A percentile compares a stretch with the other conserved stretches of the same genome.
phyloP scores from a whole-genome alignment of 2,329 filamentous ascomycete genomes.

The Aspergillus niger region DNA sequence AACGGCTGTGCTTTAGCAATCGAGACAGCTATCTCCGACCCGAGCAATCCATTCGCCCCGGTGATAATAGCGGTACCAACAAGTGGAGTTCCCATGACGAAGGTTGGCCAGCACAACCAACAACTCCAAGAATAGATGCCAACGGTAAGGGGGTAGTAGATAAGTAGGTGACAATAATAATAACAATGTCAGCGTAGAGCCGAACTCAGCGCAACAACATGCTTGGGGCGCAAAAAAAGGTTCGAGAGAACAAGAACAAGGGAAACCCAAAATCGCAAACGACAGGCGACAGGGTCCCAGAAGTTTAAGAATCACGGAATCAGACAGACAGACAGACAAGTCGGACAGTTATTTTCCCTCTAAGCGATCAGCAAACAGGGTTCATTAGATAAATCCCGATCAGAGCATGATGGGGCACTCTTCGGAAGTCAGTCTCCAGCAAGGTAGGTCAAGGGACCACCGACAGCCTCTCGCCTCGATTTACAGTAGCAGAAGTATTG shows the following conservation, averaged over 20 bases:
- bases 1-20: constrained; percentile 41
- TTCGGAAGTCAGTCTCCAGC: not conserved
- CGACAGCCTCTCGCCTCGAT: not conserved
- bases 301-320: not conserved
- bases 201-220: constrained; percentile 5
- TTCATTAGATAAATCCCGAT: not conserved
- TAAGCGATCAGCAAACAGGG: not conserved
- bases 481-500: too few species aligned
- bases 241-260: not conserved
- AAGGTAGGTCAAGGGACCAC: not conserved
- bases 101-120: not conserved
- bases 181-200: not conserved
- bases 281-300: not conserved
- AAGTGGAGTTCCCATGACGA: constrained; percentile 36
- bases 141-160: not conserved
- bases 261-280: not conserved
- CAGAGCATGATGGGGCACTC: not conserved
- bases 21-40: constrained; percentile 39
- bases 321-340: not conserved
- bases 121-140: not conserved
- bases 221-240: not conserved
- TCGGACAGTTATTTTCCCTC: not conserved
- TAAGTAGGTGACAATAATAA: not conserved
- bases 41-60: constrained; percentile 37
- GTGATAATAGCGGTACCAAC: constrained; percentile 42